Evolutionary conservation across 495 filamentous ascomycete genomes (phyloP).

Genomic region (Pyronema domesticum): DNA sequence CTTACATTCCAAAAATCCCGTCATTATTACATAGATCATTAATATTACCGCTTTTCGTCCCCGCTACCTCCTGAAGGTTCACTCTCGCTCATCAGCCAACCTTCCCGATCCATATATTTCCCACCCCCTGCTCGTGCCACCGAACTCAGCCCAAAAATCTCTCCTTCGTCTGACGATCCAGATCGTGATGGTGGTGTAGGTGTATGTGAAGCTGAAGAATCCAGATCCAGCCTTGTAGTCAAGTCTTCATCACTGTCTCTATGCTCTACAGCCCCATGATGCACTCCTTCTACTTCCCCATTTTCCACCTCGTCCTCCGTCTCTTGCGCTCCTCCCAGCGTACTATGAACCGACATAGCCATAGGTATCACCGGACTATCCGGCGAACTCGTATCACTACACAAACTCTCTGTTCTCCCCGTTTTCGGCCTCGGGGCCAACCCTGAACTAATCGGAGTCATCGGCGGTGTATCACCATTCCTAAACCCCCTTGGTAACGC

Average conservation of each 20-base stretch:
- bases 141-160: slow-evolving; percentile 1
- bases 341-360: not conserved
- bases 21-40: too few species aligned
- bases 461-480: not conserved
- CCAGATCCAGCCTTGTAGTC: not conserved
- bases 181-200: not conserved
- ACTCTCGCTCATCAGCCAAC: not conserved
- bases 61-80: too few species aligned
- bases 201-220: not conserved
- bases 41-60: too few species aligned
- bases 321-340: not conserved
- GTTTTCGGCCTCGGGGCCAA: not conserved
- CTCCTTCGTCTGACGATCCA: not conserved
- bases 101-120: not conserved
- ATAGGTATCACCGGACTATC: not conserved
- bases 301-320: too few species aligned
- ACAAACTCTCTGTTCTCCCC: not conserved
- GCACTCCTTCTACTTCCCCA: too few species aligned
- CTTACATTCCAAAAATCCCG: too few species aligned
- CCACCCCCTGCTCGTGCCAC: not conserved
- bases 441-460: not conserved
- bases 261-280: too few species aligned
- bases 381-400: not conserved
- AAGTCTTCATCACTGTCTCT: not conserved
- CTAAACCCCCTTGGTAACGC: not conserved